Conservation (phyloP, 179 eudicot species). For the Nepenthes alata region DNA sequence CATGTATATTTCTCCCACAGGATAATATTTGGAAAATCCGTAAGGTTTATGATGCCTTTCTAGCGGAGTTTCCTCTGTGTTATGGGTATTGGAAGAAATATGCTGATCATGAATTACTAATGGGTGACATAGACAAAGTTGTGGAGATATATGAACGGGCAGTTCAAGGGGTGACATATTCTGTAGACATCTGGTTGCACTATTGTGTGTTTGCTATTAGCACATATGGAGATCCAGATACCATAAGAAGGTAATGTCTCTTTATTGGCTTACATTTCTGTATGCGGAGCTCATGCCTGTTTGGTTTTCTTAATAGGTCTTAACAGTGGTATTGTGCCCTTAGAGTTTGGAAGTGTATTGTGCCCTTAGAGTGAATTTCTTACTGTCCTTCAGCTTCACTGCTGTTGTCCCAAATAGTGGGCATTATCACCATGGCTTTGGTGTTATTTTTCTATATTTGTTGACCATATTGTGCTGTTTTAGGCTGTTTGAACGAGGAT, state of each 20-base stretch:
- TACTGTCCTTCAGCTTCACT: no score
- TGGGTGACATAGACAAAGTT: conserved; percentile 81
- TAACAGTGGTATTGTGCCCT: conserved; percentile 1
- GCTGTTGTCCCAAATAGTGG: no score
- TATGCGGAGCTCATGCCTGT: conserved; percentile 12
- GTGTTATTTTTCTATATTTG: no score
- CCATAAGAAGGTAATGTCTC: conserved; percentile 65
- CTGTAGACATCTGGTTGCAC: conserved; percentile 98
- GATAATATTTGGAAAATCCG: conserved; percentile 59
- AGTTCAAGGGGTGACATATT: conserved; percentile 89
- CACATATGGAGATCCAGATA: conserved; percentile 87
- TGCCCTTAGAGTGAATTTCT: no score
- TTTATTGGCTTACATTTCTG: conserved; percentile 6
- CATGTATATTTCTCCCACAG: conserved; percentile 19
- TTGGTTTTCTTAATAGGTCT: conserved; percentile 17
- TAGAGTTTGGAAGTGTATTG: no score
- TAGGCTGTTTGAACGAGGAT: conserved; percentile 94
- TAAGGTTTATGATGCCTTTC: conserved; percentile 87
- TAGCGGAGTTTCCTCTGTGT: conserved; percentile 89
- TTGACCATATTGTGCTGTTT: conserved; percentile 11
- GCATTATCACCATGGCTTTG: no score
- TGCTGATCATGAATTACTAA: conserved; percentile 92
- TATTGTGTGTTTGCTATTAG: conserved; percentile 76
- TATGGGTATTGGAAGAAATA: conserved; percentile 99
- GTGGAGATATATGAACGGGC: conserved; percentile 97